Conservation (phyloP, 2,329 filamentous ascomycete genomes). For the Rutstroemia sydowiana region DNA sequence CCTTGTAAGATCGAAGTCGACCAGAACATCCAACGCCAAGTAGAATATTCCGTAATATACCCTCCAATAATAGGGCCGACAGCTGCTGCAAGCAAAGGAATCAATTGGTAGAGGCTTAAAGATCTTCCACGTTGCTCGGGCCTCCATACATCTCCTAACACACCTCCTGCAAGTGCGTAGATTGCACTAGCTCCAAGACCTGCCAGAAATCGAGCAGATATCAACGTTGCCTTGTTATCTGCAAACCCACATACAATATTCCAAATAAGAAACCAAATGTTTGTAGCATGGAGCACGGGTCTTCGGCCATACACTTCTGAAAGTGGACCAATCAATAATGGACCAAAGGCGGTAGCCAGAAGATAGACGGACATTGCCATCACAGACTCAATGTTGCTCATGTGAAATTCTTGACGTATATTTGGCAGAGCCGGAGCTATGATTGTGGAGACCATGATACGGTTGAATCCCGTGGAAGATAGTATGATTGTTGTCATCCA, state of each 20-base stretch:
- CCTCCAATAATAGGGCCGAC: slow-evolving; percentile 35
- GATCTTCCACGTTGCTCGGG: slow-evolving; percentile 44
- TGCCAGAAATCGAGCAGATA: slow-evolving; percentile 50
- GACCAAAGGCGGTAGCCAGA: slow-evolving; percentile 40
- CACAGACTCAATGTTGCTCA: slow-evolving; percentile 40
- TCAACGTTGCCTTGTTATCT: slow-evolving; percentile 44
- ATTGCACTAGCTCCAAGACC: slow-evolving; percentile 53
- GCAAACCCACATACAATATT: slow-evolving; percentile 47
- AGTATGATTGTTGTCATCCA: slow-evolving; percentile 42
- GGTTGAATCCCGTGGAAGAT: slow-evolving; percentile 42
- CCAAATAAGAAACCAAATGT: slow-evolving; percentile 47
- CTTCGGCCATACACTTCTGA: slow-evolving; percentile 54
- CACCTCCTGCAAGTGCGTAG: slow-evolving; percentile 39
- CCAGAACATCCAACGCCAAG: slow-evolving; percentile 49
- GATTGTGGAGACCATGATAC: slow-evolving; percentile 46
- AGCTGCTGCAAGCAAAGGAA: slow-evolving; percentile 55
- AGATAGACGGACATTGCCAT: slow-evolving; percentile 39
- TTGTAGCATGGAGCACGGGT: slow-evolving; percentile 49
- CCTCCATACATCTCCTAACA: slow-evolving; percentile 49
- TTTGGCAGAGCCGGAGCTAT: slow-evolving; percentile 42
- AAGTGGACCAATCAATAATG: slow-evolving; percentile 54
- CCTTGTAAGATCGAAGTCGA: slow-evolving; percentile 37
- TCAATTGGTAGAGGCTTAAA: slow-evolving; percentile 42
- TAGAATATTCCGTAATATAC: slow-evolving; percentile 36
- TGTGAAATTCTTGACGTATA: slow-evolving; percentile 47